Conservation (phyloP, 2,329 filamentous ascomycete genomes). For the Ophiostoma tasmaniense region DNA sequence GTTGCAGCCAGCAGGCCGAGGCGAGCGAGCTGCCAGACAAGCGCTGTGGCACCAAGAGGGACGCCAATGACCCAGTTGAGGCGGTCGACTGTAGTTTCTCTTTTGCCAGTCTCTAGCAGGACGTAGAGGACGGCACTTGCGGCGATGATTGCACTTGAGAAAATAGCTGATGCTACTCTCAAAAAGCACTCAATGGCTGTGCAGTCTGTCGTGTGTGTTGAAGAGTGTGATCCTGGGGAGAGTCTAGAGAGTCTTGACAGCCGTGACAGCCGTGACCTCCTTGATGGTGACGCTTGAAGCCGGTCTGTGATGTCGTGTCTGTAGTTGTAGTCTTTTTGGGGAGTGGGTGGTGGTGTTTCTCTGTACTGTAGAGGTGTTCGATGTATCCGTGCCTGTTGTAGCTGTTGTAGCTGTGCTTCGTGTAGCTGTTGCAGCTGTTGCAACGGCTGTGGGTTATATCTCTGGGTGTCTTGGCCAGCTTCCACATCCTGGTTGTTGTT, state of each 20-base stretch:
- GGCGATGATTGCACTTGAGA: neutral
- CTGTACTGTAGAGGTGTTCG: neutral
- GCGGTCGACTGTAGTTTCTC: neutral
- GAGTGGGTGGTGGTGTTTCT: neutral
- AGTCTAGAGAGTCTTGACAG: neutral
- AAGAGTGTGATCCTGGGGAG: neutral
- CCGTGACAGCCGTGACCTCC: neutral
- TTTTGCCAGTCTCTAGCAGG: neutral
- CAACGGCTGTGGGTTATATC: neutral
- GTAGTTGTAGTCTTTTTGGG: neutral
- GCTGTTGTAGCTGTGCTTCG: neutral
- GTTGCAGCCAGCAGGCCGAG: neutral
- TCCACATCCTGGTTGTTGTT: neutral
- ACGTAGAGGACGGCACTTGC: neutral
- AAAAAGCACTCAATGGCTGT: neutral
- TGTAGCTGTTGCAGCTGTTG: neutral
- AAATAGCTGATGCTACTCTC: neutral
- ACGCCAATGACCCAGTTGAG: constrained; percentile 2
- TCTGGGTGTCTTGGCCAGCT: neutral
- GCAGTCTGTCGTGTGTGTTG: neutral
- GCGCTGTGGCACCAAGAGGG: neutral
- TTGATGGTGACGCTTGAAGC: neutral
- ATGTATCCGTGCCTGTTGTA: neutral
- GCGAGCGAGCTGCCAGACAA: neutral
- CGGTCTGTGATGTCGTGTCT: neutral